phyloP scores from a whole-genome alignment of 2,329 filamentous ascomycete genomes.

The Stachybotrys echinatus region DNA sequence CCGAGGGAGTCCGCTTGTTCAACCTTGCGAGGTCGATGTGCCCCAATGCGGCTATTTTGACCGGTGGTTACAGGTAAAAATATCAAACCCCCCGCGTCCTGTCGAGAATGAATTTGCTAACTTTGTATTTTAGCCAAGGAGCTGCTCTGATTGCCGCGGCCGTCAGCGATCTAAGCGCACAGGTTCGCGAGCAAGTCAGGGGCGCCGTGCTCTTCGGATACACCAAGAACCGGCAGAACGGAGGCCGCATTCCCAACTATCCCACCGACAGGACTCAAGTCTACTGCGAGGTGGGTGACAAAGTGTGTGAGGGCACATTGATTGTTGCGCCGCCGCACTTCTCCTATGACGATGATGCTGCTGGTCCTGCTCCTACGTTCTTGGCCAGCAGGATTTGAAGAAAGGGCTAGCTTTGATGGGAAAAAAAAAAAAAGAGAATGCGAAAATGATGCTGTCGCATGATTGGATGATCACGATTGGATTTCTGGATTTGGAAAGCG shows the following conservation, averaged over 20 bases:
- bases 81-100: too few relatives aligned
- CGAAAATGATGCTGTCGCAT: too few relatives aligned
- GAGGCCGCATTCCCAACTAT: conserved; percentile 31
- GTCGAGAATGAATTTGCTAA: background rate
- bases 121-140: conserved; percentile 24
- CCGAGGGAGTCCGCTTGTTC: conserved; percentile 34
- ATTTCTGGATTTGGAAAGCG: too few relatives aligned
- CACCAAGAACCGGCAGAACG: conserved; percentile 36
- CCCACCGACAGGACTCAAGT: conserved; percentile 25
- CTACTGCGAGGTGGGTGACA: conserved; percentile 30
- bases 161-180: conserved; percentile 23
- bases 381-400: conserved; percentile 3
- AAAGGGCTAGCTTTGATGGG: too few relatives aligned
- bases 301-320: conserved; percentile 31
- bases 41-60: conserved; percentile 34
- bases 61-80: conserved; percentile 29
- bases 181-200: conserved; percentile 27
- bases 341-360: conserved; percentile 15
- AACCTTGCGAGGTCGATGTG: conserved; percentile 34
- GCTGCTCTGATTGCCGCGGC: conserved; percentile 36
- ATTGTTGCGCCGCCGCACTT: conserved; percentile 28
- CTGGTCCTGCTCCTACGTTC: conserved; percentile 13
- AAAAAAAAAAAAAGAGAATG: too few relatives aligned
- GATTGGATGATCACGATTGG: too few relatives aligned
- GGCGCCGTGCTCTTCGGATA: conserved; percentile 33